A percentile compares a stretch with the other conserved stretches of the same genome.
These are phyloP conservation scores for Rhodotorula sp. DNA, from an alignment of 1,284 basidiomycete genomes.

Conservation along the genomic window DNA sequence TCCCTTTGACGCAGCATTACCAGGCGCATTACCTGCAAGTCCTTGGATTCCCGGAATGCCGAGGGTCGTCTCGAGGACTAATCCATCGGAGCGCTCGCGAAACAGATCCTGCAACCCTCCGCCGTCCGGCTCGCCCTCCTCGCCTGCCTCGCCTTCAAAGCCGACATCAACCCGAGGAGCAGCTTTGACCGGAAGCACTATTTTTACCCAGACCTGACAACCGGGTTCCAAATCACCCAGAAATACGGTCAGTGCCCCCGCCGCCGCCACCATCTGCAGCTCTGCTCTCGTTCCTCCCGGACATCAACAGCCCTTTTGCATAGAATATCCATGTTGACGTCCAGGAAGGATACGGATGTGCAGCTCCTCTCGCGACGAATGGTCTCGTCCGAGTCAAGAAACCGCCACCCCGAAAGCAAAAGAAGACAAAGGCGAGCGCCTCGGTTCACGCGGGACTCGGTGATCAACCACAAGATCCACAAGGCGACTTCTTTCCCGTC, in stretches of 20 bases:
- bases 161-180: slow-evolving; percentile 55
- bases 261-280: background rate
- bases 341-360: background rate
- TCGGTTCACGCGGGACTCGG: too few relatives aligned
- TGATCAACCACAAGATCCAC: background rate
- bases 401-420: slow-evolving; percentile 24
- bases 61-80: too few relatives aligned
- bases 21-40: slow-evolving; percentile 84
- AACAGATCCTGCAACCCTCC: slow-evolving; percentile 69
- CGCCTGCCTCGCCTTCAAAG: slow-evolving; percentile 76
- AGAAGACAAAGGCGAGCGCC: too few relatives aligned
- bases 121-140: slow-evolving; percentile 78
- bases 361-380: slow-evolving; percentile 73
- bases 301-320: too few relatives aligned
- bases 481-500: slow-evolving; percentile 52
- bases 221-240: slow-evolving; percentile 96
- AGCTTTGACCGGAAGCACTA: slow-evolving; percentile 95
- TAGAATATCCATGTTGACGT: background rate
- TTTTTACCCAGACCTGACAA: slow-evolving; percentile 91
- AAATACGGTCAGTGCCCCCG: slow-evolving; percentile 66
- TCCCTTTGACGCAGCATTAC: slow-evolving; percentile 83
- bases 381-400: slow-evolving; percentile 52
- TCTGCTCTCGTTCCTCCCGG: too few relatives aligned
- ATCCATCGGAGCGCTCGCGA: too few relatives aligned
- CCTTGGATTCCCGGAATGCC: too few relatives aligned